A percentile compares a stretch with the other conserved stretches of the same genome.
These are phyloP conservation scores for Diaporthe citri DNA, from an alignment of 2,329 filamentous ascomycete species.

Conservation along the genomic window DNA sequence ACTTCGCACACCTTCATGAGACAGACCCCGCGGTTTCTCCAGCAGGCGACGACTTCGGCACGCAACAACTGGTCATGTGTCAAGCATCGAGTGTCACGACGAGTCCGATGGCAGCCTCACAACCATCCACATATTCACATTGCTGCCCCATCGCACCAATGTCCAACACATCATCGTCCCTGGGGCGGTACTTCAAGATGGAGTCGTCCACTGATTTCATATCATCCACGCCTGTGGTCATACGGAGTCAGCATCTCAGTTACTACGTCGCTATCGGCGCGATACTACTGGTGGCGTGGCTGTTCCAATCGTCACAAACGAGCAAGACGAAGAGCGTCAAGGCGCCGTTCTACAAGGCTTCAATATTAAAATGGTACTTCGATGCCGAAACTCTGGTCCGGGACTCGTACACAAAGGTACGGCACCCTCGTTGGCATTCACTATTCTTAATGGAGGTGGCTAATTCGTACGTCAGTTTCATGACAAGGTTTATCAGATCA, in stretches of 20 bases:
- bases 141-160: constrained; percentile 38
- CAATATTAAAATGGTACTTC: constrained; percentile 64
- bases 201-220: constrained; percentile 44
- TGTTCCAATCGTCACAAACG: constrained; percentile 50
- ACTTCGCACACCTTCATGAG: not conserved
- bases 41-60: not conserved
- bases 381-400: constrained; percentile 60
- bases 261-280: constrained; percentile 57
- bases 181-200: constrained; percentile 42
- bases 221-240: constrained; percentile 46
- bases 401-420: constrained; percentile 63
- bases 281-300: constrained; percentile 54
- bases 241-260: constrained; percentile 49
- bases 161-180: constrained; percentile 43
- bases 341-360: constrained; percentile 61
- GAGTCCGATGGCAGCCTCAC: constrained; percentile 37
- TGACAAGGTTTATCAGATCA: constrained; percentile 64
- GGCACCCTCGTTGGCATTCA: not conserved
- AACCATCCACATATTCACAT: constrained; percentile 27
- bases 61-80: constrained; percentile 35
- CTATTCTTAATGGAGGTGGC: not conserved
- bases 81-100: constrained; percentile 27
- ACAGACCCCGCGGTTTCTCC: not conserved
- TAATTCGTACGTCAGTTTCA: constrained; percentile 53
- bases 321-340: constrained; percentile 51